Conservation (phyloP, 192 early-diverging fungal genomes). For the Podila verticillata region DNA sequence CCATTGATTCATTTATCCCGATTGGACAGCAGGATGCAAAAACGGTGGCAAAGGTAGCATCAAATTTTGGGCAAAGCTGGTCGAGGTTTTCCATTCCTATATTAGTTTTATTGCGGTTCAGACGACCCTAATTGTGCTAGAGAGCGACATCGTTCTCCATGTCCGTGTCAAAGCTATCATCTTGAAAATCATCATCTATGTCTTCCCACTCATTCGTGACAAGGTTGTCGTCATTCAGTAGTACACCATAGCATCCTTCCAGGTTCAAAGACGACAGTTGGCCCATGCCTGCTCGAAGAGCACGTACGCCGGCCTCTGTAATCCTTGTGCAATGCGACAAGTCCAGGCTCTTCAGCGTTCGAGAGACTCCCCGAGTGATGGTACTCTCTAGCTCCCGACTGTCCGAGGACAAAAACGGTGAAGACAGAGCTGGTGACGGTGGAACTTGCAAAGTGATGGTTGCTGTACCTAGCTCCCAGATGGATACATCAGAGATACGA, state of each 20-base stretch:
- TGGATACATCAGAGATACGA: slow-evolving; percentile 25
- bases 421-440: neutral
- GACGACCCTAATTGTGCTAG: too few relatives aligned
- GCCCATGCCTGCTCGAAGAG: slow-evolving; percentile 4
- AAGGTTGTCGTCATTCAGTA: slow-evolving; percentile 8
- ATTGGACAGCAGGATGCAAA: too few relatives aligned
- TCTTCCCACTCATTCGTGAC: slow-evolving; percentile 43
- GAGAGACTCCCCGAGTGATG: slow-evolving; percentile 7
- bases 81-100: too few relatives aligned
- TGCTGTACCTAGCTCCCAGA: slow-evolving; percentile 28
- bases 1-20: too few relatives aligned
- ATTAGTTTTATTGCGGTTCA: too few relatives aligned
- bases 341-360: slow-evolving; percentile 29
- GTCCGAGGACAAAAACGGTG: neutral
- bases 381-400: neutral
- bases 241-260: slow-evolving; percentile 39
- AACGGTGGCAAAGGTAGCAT: too few relatives aligned
- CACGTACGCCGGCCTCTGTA: slow-evolving; percentile 24
- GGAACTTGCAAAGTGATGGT: neutral
- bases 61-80: too few relatives aligned
- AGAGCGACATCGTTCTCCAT: neutral
- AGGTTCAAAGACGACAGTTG: slow-evolving; percentile 28
- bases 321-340: slow-evolving; percentile 37
- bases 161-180: neutral
- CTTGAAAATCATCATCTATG: neutral